phyloP scores from a whole-genome alignment of 345 rosid species.

The Cardamine occulta region DNA sequence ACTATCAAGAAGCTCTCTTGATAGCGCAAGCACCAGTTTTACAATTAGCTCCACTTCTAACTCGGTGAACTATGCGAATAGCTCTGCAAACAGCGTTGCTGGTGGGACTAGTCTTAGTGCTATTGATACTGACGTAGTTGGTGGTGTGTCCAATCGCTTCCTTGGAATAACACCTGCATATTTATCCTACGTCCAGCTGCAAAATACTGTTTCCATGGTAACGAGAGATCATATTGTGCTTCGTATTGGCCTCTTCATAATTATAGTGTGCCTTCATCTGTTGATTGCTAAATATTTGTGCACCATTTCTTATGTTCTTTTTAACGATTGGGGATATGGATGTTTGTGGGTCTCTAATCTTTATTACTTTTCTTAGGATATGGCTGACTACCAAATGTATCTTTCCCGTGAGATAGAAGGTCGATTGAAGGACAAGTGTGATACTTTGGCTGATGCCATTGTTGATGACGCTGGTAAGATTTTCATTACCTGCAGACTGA shows the following conservation, averaged over 20 bases:
- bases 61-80: conserved; percentile 62
- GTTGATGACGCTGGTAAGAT: conserved; percentile 84
- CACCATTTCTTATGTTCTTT: conserved; percentile 16
- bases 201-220: conserved; percentile 68
- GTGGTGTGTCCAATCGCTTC: conserved; percentile 93
- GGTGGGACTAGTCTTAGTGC: conserved; percentile 47
- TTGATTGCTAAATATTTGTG: background rate
- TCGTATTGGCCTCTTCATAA: background rate
- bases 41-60: conserved; percentile 80
- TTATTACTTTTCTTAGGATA: conserved; percentile 55
- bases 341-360: conserved; percentile 11
- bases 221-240: conserved; percentile 23
- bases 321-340: conserved; percentile 2
- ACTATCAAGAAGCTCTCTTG: conserved; percentile 83
- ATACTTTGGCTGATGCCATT: conserved; percentile 83
- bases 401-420: conserved; percentile 84
- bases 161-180: conserved; percentile 89
- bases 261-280: conserved; percentile 1
- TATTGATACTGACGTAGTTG: conserved; percentile 76
- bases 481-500: conserved; percentile 20
- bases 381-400: conserved; percentile 82
- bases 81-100: conserved; percentile 55
- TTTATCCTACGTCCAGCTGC: conserved; percentile 89
- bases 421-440: conserved; percentile 82
- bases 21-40: conserved; percentile 70